Evolutionary conservation across 352 stramenopile species (phyloP), one percentile per base, ranked within the genome.

Genomic region (Globisporangium polare): DNA sequence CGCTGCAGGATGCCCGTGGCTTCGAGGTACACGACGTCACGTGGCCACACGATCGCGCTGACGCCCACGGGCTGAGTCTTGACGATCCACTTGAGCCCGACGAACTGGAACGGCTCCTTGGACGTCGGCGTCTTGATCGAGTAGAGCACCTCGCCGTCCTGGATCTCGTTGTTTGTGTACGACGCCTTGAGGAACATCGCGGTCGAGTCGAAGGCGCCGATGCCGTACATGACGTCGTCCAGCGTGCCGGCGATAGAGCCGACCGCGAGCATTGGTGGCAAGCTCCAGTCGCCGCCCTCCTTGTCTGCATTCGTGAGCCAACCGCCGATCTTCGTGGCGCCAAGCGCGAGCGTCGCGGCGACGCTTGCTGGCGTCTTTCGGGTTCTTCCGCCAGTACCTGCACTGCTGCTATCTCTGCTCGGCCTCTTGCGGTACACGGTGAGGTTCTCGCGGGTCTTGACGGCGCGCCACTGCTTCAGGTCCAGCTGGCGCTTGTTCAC

Each of bases 181-280:
- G 72, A 60, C 7, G 65, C 74, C 37, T 83, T 79, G n/a, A 89
- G 53, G 22, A 78, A 56, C 74, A 86, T 83, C 35, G 71, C 58
- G 12, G 77, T 72, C 43, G 74, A 50, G 64, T 83, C 73, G 22
- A 83, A 80, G 10, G 76, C 70, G 3, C 65, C 24, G 45, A 85
- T 72, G 17, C 82, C 78, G 54, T 83, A 79, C 78, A 90, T 87
- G 55, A 87, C 67, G 41, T 90, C 76, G 41, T 88, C 73, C 24
- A 90, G 27, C 54, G 69, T 66, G 4, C 69, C 69, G 17, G 42
- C 45, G 41, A 84, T 81, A 7, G 63, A 79, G 5, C 77, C 75
- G 35, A 74, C 71, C 56, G 75, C 72, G 35, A 82, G 68, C 26
- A 86, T 57, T 18, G 72, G 63, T 1, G 59, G 74, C 51, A 80